phyloP scores from a whole-genome alignment of 2,329 filamentous ascomycete genomes.

The Penicillium sp. region DNA sequence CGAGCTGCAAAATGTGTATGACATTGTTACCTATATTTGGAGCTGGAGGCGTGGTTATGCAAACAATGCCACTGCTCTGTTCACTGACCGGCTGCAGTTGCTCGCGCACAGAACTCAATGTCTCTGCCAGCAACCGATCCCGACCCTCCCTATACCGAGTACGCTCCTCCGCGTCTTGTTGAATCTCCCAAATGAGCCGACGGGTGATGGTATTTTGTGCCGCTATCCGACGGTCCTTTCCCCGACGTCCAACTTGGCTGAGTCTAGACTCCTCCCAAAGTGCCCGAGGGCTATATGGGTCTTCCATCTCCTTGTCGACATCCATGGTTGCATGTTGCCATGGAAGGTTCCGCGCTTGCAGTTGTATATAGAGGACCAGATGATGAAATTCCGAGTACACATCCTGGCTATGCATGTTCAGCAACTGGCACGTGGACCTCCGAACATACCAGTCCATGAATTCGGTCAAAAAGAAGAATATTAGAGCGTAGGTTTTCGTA shows the following conservation, averaged over 20 bases:
- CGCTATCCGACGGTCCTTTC: slow-evolving; percentile 32
- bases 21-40: slow-evolving; percentile 33
- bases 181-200: slow-evolving; percentile 41
- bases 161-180: slow-evolving; percentile 34
- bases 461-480: slow-evolving; percentile 40
- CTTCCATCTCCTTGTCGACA: slow-evolving; percentile 27
- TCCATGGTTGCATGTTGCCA: slow-evolving; percentile 24
- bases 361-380: slow-evolving; percentile 34
- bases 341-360: slow-evolving; percentile 24
- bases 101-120: slow-evolving; percentile 26
- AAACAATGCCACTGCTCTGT: slow-evolving; percentile 33
- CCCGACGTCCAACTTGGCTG: slow-evolving; percentile 35
- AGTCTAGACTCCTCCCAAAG: slow-evolving; percentile 35
- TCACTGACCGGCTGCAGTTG: slow-evolving; percentile 28
- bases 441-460: slow-evolving; percentile 42
- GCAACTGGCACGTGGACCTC: slow-evolving; percentile 34
- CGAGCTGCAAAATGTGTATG: neutral
- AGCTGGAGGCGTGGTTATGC: slow-evolving; percentile 32
- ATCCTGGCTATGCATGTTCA: slow-evolving; percentile 39
- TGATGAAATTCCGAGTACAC: slow-evolving; percentile 36
- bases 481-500: slow-evolving; percentile 35
- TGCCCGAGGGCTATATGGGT: slow-evolving; percentile 22
- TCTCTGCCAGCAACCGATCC: slow-evolving; percentile 28
- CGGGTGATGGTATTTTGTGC: slow-evolving; percentile 39
- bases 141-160: slow-evolving; percentile 27